Percentiles rank a stretch among this genome's conserved stretches.
These are phyloP conservation scores for Fonsecaea pedrosoi DNA, from an alignment of 2,329 filamentous ascomycete species.

Conservation along the genomic window DNA sequence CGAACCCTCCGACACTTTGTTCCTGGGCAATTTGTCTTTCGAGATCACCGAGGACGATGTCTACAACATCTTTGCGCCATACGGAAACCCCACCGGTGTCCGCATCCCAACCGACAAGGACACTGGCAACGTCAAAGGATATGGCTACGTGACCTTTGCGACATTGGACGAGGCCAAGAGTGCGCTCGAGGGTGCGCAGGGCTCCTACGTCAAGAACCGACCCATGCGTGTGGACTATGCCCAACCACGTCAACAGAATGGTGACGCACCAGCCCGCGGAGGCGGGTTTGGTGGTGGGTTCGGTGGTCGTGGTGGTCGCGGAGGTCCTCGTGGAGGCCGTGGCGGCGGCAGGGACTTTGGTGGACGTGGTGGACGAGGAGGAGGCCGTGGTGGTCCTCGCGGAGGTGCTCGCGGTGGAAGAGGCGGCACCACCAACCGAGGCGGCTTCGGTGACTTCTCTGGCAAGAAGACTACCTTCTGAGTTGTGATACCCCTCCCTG, in stretches of 20 bases:
- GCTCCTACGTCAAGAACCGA: constrained; percentile 74
- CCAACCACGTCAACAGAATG: constrained; percentile 67
- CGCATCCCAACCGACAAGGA: constrained; percentile 89
- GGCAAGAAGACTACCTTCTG: constrained; percentile 81
- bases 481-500: constrained; percentile 18
- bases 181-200: constrained; percentile 74
- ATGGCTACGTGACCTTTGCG: constrained; percentile 86
- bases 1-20: constrained; percentile 83
- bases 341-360: constrained; percentile 55
- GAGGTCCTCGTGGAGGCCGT: constrained; percentile 55
- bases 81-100: constrained; percentile 75
- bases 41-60: constrained; percentile 78
- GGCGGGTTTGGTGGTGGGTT: constrained; percentile 57
- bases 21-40: constrained; percentile 90
- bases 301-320: constrained; percentile 58
- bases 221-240: constrained; percentile 83
- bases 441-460: constrained; percentile 70
- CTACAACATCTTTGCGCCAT: constrained; percentile 73
- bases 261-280: constrained; percentile 47
- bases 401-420: constrained; percentile 55
- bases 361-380: constrained; percentile 58
- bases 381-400: constrained; percentile 49
- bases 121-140: constrained; percentile 84
- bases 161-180: constrained; percentile 82
- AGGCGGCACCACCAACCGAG: constrained; percentile 56